A percentile compares a stretch with the other conserved stretches of the same genome.
Conservation (phyloP, 2,329 filamentous ascomycete species). For the Botrytis byssoidea region DNA sequence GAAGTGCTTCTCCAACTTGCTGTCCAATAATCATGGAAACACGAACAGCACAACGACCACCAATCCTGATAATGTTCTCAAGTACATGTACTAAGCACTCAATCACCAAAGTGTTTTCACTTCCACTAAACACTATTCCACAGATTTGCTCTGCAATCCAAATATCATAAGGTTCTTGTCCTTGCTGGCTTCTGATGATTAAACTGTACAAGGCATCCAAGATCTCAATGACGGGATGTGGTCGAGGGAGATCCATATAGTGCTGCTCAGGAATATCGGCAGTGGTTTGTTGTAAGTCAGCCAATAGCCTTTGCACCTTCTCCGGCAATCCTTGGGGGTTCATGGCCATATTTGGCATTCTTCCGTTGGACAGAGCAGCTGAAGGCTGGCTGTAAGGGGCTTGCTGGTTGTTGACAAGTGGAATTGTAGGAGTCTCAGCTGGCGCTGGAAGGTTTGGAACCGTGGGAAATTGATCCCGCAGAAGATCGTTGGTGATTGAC, state of each 20-base stretch:
- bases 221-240: slow-evolving; percentile 59
- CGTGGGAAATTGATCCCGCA: slow-evolving; percentile 60
- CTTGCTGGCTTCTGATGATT: slow-evolving; percentile 62
- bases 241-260: slow-evolving; percentile 57
- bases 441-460: slow-evolving; percentile 59
- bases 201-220: slow-evolving; percentile 61
- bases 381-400: slow-evolving; percentile 57
- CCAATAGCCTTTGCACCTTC: slow-evolving; percentile 56
- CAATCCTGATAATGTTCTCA: slow-evolving; percentile 59
- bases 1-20: slow-evolving; percentile 54
- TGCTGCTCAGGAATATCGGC: slow-evolving; percentile 57
- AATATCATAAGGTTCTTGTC: slow-evolving; percentile 58
- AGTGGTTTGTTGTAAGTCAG: slow-evolving; percentile 56
- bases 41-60: slow-evolving; percentile 51
- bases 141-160: slow-evolving; percentile 61
- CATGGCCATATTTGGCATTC: slow-evolving; percentile 45
- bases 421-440: slow-evolving; percentile 56
- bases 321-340: slow-evolving; percentile 55
- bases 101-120: slow-evolving; percentile 54
- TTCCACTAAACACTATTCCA: slow-evolving; percentile 51
- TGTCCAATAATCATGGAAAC: slow-evolving; percentile 57
- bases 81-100: slow-evolving; percentile 63
- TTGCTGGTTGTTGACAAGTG: slow-evolving; percentile 51
- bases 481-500: slow-evolving; percentile 61
- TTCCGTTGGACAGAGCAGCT: slow-evolving; percentile 50